Evolutionary conservation across 2,329 filamentous ascomycete genomes (phyloP).

Genomic region (Fusarium ramigenum): DNA sequence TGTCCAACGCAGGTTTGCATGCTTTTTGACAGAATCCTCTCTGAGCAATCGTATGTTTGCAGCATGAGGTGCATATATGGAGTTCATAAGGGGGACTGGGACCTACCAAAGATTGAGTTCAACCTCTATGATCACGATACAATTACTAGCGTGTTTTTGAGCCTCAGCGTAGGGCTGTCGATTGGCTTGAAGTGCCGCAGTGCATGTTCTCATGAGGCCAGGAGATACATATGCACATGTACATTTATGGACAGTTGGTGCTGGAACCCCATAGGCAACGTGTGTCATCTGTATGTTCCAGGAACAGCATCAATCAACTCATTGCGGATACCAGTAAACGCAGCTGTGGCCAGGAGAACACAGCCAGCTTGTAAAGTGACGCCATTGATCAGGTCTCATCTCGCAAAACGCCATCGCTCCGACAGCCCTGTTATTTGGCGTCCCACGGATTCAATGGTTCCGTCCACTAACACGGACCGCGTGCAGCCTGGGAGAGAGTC

Average conservation of each 20-base stretch:
- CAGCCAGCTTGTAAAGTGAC: neutral
- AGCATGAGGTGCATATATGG: neutral
- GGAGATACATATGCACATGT: neutral
- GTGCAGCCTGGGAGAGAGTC: constrained; percentile 5
- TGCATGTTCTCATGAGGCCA: neutral
- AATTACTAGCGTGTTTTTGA: neutral
- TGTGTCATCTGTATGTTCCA: neutral
- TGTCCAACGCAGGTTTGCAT: neutral
- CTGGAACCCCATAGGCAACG: neutral
- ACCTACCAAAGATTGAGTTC: neutral
- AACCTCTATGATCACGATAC: neutral
- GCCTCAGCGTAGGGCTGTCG: neutral
- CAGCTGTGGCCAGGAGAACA: neutral
- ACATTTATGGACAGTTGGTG: neutral
- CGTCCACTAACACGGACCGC: constrained; percentile 19
- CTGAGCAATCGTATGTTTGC: constrained; percentile 3
- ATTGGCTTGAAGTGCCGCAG: neutral
- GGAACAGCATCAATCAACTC: neutral
- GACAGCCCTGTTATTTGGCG: constrained; percentile 15
- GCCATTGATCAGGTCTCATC: constrained; percentile 8
- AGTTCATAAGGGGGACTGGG: neutral
- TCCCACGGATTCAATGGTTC: neutral
- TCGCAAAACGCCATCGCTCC: neutral
- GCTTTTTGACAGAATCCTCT: no score
- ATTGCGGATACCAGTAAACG: neutral